phyloP scores from a whole-genome alignment of 139 green algal genomes.

The Chlorella sp. region DNA sequence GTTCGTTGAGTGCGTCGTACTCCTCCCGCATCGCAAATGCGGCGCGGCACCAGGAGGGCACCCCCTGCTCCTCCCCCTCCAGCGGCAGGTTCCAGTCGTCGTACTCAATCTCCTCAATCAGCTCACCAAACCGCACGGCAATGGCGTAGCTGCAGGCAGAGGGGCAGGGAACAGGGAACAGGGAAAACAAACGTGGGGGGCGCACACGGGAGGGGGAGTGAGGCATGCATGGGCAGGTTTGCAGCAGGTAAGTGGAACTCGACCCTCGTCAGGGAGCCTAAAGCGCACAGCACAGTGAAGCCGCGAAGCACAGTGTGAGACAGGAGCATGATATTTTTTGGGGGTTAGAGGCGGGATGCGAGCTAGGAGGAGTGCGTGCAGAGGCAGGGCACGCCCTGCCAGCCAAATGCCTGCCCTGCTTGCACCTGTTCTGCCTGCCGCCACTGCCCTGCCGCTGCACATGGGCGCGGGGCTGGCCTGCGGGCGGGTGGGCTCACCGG shows the following conservation, averaged over 20 bases:
- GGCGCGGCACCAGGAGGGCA: conserved; percentile 44
- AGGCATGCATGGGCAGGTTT: neutral
- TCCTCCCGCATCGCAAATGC: conserved; percentile 5
- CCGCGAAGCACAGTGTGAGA: too few relatives aligned
- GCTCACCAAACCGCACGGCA: neutral
- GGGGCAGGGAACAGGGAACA: neutral
- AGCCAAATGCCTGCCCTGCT: too few relatives aligned
- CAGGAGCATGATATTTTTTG: too few relatives aligned
- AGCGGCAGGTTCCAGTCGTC: conserved; percentile 31
- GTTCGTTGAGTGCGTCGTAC: conserved; percentile 37
- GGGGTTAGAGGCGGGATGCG: too few relatives aligned
- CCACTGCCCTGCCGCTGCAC: neutral
- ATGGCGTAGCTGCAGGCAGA: conserved; percentile 33
- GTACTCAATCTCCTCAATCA: conserved; percentile 46
- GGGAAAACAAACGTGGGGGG: too few relatives aligned
- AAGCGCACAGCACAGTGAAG: neutral
- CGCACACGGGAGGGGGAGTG: too few relatives aligned
- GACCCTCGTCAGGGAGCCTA: neutral
- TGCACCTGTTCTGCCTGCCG: too few relatives aligned
- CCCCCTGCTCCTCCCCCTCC: neutral
- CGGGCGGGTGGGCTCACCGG: conserved; percentile 2
- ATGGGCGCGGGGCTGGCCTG: too few relatives aligned
- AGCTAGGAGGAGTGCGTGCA: too few relatives aligned
- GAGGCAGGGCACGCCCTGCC: too few relatives aligned
- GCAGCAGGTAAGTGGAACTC: neutral